These are phyloP conservation scores for Rhytidhysteron rufulum DNA, from an alignment of 2,329 filamentous ascomycete genomes.

Conservation along the genomic window DNA sequence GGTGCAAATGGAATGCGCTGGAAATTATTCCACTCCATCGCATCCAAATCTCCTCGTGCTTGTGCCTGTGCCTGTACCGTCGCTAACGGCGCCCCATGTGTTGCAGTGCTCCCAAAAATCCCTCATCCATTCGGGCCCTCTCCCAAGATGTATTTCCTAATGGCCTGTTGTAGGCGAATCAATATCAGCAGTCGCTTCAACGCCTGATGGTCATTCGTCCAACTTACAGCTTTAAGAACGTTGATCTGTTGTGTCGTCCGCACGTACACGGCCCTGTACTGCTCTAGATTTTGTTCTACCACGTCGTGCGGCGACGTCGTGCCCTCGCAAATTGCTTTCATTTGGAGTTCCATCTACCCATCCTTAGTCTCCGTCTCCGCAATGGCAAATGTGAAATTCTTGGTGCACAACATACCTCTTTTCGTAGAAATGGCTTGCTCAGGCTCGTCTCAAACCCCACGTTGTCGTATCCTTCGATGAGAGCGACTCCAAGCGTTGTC, in stretches of 20 bases:
- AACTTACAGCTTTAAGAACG: conserved; percentile 51
- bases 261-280: conserved; percentile 82
- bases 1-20: too few relatives aligned
- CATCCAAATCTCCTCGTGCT: too few relatives aligned
- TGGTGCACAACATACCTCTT: conserved; percentile 56
- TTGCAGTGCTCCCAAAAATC: too few relatives aligned
- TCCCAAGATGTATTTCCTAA: conserved; percentile 37
- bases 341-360: conserved; percentile 78
- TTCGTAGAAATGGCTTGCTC: conserved; percentile 91
- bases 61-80: too few relatives aligned
- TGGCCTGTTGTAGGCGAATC: conserved; percentile 24
- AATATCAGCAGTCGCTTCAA: conserved; percentile 14
- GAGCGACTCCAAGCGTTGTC: conserved; percentile 81
- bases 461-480: conserved; percentile 91
- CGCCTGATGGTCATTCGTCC: conserved; percentile 10
- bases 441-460: conserved; percentile 91
- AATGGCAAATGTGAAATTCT: conserved; percentile 1
- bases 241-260: conserved; percentile 75
- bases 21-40: too few relatives aligned
- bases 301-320: conserved; percentile 70
- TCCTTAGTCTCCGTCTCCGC: conserved; percentile 12
- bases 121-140: conserved; percentile 10
- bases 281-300: conserved; percentile 75
- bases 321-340: conserved; percentile 95
- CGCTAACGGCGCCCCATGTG: neutral